Percentiles rank a stretch among this genome's conserved stretches.
phyloP scores from a whole-genome alignment of 768 basidiomycete genomes.

The Cystoderma amianthinum region DNA sequence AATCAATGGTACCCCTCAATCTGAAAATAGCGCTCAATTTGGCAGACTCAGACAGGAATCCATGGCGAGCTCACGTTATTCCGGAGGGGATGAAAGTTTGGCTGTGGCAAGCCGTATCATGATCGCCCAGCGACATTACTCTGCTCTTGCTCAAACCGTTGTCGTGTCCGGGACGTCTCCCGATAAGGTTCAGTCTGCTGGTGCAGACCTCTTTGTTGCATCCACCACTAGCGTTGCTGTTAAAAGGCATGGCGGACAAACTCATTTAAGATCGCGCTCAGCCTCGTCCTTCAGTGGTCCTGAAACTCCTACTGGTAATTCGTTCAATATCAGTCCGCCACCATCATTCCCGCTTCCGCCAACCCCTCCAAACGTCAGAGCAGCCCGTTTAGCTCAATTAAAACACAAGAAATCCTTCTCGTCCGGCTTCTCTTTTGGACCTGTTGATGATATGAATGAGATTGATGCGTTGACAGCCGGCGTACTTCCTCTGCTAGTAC shows the following conservation, averaged over 20 bases:
- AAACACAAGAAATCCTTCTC: slow-evolving; percentile 59
- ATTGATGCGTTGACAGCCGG: slow-evolving; percentile 69
- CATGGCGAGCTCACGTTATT: slow-evolving; percentile 47
- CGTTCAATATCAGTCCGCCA: slow-evolving; percentile 43
- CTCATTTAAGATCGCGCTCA: slow-evolving; percentile 60
- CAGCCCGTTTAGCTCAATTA: slow-evolving; percentile 46
- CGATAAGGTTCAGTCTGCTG: slow-evolving; percentile 26
- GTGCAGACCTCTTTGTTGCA: slow-evolving; percentile 22
- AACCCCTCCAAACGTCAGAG: slow-evolving; percentile 62
- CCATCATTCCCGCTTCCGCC: slow-evolving; percentile 68
- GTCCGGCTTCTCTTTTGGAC: slow-evolving; percentile 56
- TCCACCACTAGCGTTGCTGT: slow-evolving; percentile 28
- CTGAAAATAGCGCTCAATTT: slow-evolving; percentile 51
- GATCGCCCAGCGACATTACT: slow-evolving; percentile 70
- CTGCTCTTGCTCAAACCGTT: slow-evolving; percentile 60
- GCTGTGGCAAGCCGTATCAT: slow-evolving; percentile 53
- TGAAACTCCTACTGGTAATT: slow-evolving; percentile 27
- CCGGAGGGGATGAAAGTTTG: slow-evolving; percentile 42
- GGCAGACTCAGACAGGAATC: slow-evolving; percentile 46
- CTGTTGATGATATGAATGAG: slow-evolving; percentile 52
- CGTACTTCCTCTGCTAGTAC: slow-evolving; percentile 60
- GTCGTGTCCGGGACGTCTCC: slow-evolving; percentile 40
- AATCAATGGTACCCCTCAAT: slow-evolving; percentile 42
- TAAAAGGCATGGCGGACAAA: slow-evolving; percentile 21
- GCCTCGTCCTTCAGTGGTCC: slow-evolving; percentile 41